Conservation (phyloP, 2,329 filamentous ascomycete genomes). For the Aspergillus sp. region DNA sequence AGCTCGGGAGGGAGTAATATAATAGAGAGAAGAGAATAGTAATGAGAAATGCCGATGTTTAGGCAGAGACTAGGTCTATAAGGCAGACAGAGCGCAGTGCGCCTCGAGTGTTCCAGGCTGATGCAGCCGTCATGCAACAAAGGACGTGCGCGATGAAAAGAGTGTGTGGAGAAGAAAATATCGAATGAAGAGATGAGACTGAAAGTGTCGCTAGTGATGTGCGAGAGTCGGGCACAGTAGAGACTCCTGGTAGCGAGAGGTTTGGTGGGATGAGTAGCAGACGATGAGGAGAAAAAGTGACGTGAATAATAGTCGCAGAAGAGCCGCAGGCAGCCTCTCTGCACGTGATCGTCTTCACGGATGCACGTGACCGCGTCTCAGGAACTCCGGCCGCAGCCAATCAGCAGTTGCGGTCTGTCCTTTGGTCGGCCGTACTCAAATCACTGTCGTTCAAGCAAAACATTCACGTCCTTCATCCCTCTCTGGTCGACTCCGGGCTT, state of each 20-base stretch:
- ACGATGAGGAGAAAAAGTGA: slow-evolving; percentile 28
- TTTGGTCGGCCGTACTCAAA: slow-evolving; percentile 12
- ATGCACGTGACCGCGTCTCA: slow-evolving; percentile 16
- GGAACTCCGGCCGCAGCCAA: slow-evolving; percentile 20
- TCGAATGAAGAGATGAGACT: not conserved
- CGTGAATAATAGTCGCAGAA: slow-evolving; percentile 18
- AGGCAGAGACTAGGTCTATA: not conserved
- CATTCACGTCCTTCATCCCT: not conserved
- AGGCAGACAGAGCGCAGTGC: slow-evolving; percentile 24
- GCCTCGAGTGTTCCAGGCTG: slow-evolving; percentile 20
- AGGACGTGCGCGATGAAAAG: not conserved
- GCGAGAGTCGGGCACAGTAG: not conserved
- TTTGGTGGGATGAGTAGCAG: not conserved
- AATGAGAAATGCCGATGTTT: not conserved
- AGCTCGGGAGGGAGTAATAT: not conserved
- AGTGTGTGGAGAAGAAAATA: not conserved
- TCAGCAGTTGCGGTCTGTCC: slow-evolving; percentile 31
- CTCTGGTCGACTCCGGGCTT: no score
- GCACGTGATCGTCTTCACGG: not conserved
- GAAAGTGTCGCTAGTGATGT: not conserved
- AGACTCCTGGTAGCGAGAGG: not conserved
- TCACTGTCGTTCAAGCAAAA: not conserved
- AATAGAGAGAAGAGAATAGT: not conserved
- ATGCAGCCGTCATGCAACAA: slow-evolving; percentile 21
- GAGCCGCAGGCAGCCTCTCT: slow-evolving; percentile 19